Evolutionary conservation across 306 rosid species (phyloP), one percentile per base, ranked within the genome.

Genomic region (Ormosia semicastrata): DNA sequence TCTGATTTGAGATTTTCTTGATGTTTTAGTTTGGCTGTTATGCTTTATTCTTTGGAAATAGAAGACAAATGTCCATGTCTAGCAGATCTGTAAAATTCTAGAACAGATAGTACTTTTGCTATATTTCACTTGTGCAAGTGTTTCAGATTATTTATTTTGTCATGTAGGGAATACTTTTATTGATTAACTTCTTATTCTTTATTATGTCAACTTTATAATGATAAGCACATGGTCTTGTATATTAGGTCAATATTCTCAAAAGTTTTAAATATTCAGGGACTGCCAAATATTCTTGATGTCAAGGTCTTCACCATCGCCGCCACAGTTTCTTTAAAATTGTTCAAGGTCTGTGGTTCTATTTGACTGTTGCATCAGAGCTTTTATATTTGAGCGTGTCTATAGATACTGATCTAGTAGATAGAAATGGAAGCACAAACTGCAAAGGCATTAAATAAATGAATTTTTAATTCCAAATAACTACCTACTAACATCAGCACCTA

Each of bases 341-440:
- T 75, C 73, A 40, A 59, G 86, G 69, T 29, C 70, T 86, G 83
- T 87, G 39, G 62, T 76, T 87, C 75, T 79, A 65, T 78, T 54
- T 83, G 74, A 57, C 64, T 80, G 64, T 85, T 60, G 68, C 15
- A 68, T 72, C 67, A 64, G 63, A 85, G 84, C 83, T 87, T 90
- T 88, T 91, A 82, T 85, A 73, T 81, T 83, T 85, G 58, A 71
- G 78, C 66, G 72, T 85, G 87, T 75, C 43, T 83, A 87, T 86
- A 89, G 90, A 74, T 88, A 86, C 83, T 89, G 84, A 54, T 85
- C 79, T 80, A 83, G 97, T 64, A 71, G 84, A 85, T 70, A 53
- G 69, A 77, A 89, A 94, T 92, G 97, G 91, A 92, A 74, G 17
- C 85, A 84, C 84, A 86, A 40, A 72, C 24, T 85, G 91, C 57